Evolutionary conservation across 345 rosid genomes (phyloP), one percentile per base, ranked within the genome.

Genomic region (Eucalyptus rudis): DNA sequence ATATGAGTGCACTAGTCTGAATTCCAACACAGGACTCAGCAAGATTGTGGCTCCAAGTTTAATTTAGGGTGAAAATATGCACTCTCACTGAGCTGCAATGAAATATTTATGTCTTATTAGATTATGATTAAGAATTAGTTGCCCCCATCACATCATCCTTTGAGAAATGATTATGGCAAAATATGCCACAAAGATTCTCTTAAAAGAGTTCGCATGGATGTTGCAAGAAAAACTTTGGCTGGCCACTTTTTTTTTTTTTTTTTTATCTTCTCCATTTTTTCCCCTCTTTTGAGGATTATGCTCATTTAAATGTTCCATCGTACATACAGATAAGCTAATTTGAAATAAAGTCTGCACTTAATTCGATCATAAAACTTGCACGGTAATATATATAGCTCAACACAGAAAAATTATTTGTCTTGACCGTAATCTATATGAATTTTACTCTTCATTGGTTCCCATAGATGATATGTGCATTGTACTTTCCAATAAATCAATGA

Each of bases 391-490:
- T 27, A 62, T 17, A 58, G 11, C 16, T 62, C 36, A 64, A 64
- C 36, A 64, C 3, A n/a, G 76, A 64, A n/a, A 64, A 64, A 64
- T n/a, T 2, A 13, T 64, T 1, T 2, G 0, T 64, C 76, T 64
- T n/a, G 2, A 64, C 3, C 0, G 10, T 14, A n/a, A 5, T 14
- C 9, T 3, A 14, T 1, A 15, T 64, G 0, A n/a, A 64, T n/a
- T n/a, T 14, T 14, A 64, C 36, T 64, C 76, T 64, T 64, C 76
- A n/a, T 64, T 16, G 76, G 40, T 14, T 64, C 10, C 6, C 76
- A 7, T 14, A n/a, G 20, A n/a, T n/a, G 76, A 59, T 64, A 64
- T 64, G 40, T 64, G 10, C 20, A 0, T 64, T n/a, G 40, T 64
- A 15, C 0, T n/a, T 64, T 64, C 36, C 19, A 8, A 64, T 10